phyloP scores from a whole-genome alignment of 1,139 yeast species.

The Saccharomyces hybrid region DNA sequence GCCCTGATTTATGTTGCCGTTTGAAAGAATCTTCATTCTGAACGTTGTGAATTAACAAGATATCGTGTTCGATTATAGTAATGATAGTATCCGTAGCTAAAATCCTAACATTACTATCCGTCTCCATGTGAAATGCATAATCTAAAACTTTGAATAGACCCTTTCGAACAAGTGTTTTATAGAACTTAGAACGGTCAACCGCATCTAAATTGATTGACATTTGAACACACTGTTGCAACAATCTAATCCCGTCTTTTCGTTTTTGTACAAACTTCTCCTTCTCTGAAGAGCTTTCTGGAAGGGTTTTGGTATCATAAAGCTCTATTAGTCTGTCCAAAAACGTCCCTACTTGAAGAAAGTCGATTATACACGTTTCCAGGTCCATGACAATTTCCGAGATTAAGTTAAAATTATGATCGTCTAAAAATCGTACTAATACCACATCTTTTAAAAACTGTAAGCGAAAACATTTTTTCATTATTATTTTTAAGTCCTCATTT shows the following conservation, averaged over 20 bases:
- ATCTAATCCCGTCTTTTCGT: slow-evolving; percentile 63
- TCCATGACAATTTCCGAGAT: slow-evolving; percentile 37
- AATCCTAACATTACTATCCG: slow-evolving; percentile 44
- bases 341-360: slow-evolving; percentile 51
- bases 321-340: slow-evolving; percentile 46
- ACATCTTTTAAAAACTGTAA: slow-evolving; percentile 80
- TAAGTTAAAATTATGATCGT: slow-evolving; percentile 65
- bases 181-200: slow-evolving; percentile 58
- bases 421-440: slow-evolving; percentile 69
- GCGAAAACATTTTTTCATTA: slow-evolving; percentile 67
- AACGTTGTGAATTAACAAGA: slow-evolving; percentile 47
- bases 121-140: slow-evolving; percentile 60
- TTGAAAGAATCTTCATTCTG: slow-evolving; percentile 20
- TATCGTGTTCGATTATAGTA: slow-evolving; percentile 78
- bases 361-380: slow-evolving; percentile 41
- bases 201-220: slow-evolving; percentile 64
- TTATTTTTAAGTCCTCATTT: slow-evolving; percentile 40
- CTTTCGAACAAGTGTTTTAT: slow-evolving; percentile 50
- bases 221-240: slow-evolving; percentile 72
- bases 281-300: slow-evolving; percentile 1
- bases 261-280: slow-evolving; percentile 24
- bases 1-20: background rate
- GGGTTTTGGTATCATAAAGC: slow-evolving; percentile 35
- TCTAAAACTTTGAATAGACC: slow-evolving; percentile 67
- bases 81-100: slow-evolving; percentile 79